Evolutionary conservation across 2,329 filamentous ascomycete genomes (phyloP).

Genomic region (Colletotrichum costaricense): DNA sequence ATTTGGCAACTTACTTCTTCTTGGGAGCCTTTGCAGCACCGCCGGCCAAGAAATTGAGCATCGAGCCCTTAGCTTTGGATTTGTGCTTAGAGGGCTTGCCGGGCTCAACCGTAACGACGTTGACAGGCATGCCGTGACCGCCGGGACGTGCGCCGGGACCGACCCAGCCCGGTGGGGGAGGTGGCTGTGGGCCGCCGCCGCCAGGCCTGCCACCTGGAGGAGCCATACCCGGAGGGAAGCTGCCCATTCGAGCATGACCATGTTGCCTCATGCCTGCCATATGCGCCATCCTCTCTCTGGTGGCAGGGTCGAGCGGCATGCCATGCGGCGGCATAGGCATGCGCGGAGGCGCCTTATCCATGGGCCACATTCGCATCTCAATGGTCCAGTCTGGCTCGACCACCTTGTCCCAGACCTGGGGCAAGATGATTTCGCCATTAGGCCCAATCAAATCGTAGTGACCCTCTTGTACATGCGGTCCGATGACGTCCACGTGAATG

Average conservation of each 20-base stretch:
- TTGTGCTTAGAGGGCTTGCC: conserved; percentile 42
- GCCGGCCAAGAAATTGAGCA: conserved; percentile 48
- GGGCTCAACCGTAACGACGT: conserved; percentile 41
- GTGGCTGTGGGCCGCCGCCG: not conserved
- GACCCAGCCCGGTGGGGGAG: conserved; percentile 2
- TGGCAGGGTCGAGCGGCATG: not conserved
- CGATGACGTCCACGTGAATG: conserved; percentile 79
- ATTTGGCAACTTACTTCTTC: conserved; percentile 44
- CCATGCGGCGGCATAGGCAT: not conserved
- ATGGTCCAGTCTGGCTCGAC: conserved; percentile 81
- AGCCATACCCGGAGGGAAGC: conserved; percentile 9
- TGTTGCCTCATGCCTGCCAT: not conserved
- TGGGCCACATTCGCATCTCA: conserved; percentile 76
- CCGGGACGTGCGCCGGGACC: not conserved
- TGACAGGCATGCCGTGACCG: not conserved
- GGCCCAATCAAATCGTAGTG: conserved; percentile 86
- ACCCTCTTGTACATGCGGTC: conserved; percentile 79
- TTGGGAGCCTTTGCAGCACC: conserved; percentile 42
- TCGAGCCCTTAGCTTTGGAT: conserved; percentile 41
- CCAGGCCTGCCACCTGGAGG: conserved; percentile 23
- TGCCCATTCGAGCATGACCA: not conserved
- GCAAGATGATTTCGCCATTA: conserved; percentile 84
- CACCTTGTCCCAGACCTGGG: conserved; percentile 84
- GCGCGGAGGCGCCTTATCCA: conserved; percentile 41
- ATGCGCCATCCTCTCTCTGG: not conserved